Conservation (phyloP, 1,284 basidiomycete genomes). For the Cryptococcus deneoformans region DNA sequence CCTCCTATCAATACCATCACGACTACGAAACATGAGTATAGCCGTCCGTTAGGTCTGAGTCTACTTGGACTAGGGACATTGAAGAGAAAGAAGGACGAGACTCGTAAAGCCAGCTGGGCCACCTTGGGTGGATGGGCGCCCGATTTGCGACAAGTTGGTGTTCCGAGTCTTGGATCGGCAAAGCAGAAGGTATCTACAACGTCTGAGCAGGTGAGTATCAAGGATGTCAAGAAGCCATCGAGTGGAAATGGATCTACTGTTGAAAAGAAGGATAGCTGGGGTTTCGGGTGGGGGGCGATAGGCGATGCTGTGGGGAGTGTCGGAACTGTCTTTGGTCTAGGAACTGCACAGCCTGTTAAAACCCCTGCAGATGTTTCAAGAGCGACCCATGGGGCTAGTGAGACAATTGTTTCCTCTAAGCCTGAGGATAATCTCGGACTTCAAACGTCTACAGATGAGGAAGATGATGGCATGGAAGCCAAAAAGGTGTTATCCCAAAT, state of each 20-base stretch:
- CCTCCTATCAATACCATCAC: neutral
- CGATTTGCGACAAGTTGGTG: constrained; percentile 6
- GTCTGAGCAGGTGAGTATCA: neutral
- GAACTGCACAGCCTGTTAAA: neutral
- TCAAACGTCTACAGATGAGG: too few species aligned
- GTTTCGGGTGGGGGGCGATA: constrained; percentile 21
- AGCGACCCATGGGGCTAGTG: neutral
- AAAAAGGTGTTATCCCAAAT: too few species aligned
- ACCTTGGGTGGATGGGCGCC: constrained; percentile 26
- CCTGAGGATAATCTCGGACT: too few species aligned
- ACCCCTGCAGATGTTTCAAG: neutral
- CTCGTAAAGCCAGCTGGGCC: constrained; percentile 27
- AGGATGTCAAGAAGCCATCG: neutral
- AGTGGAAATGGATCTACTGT: neutral
- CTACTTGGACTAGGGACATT: constrained; percentile 14
- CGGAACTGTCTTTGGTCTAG: constrained; percentile 29
- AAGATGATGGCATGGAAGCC: too few species aligned
- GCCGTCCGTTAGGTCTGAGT: constrained; percentile 22
- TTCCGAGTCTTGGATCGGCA: neutral
- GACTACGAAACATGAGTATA: neutral
- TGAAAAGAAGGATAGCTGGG: constrained; percentile 12
- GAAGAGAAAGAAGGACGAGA: constrained; percentile 1
- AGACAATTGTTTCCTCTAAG: too few species aligned
- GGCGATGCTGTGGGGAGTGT: constrained; percentile 33
- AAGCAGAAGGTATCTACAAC: neutral